phyloP scores from a whole-genome alignment of 148 eudicot species.

The Rhododendron simsii region DNA sequence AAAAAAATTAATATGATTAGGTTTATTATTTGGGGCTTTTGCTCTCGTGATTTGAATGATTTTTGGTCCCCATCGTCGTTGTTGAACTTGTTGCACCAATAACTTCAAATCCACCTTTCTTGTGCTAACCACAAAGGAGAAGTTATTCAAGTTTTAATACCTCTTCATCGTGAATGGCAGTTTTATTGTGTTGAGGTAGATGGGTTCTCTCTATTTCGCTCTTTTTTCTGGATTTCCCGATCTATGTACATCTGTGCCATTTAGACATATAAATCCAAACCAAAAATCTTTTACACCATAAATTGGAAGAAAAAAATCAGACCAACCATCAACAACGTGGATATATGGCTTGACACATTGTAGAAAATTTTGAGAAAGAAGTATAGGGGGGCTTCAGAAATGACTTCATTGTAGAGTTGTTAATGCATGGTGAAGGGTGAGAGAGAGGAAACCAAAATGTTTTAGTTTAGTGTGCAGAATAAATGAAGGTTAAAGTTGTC shows the following conservation, averaged over 20 bases:
- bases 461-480: not conserved
- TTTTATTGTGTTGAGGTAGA: too few species aligned
- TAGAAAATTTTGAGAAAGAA: not conserved
- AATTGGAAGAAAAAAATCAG: not conserved
- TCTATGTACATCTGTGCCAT: too few species aligned
- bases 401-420: not conserved
- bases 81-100: not conserved
- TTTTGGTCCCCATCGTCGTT: not conserved
- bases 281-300: too few species aligned
- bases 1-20: not conserved
- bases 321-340: not conserved
- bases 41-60: not conserved
- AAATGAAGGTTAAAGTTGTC: not conserved
- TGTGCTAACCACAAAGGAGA: not conserved
- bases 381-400: not conserved
- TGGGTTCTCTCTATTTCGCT: too few species aligned
- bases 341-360: not conserved
- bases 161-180: too few species aligned
- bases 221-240: too few species aligned
- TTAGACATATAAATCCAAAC: too few species aligned
- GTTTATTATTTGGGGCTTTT: not conserved
- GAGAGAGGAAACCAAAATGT: not conserved
- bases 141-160: too few species aligned
- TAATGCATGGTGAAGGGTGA: not conserved
- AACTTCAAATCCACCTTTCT: not conserved